Conservation (phyloP, 2,329 filamentous ascomycete genomes). For the Beauveria asiatica region DNA sequence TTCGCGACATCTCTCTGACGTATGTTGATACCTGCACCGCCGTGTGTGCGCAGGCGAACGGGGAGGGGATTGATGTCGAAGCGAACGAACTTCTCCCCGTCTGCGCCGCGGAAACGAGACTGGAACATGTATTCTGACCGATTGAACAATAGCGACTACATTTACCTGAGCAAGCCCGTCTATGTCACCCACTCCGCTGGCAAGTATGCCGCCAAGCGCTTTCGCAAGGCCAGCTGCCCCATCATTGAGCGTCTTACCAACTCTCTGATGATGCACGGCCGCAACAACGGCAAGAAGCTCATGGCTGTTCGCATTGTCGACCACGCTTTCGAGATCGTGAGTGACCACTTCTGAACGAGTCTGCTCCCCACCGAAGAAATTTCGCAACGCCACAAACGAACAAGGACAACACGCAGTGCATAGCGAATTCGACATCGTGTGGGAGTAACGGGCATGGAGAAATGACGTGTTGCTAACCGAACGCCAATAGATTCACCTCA, state of each 20-base stretch:
- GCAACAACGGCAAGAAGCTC: conserved; percentile 99
- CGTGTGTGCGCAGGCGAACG: neutral
- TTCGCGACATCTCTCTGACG: conserved; percentile 99
- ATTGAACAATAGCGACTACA: conserved; percentile 72
- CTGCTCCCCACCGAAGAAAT: neutral
- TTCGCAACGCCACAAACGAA: neutral
- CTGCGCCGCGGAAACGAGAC: conserved; percentile 9
- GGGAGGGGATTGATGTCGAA: neutral
- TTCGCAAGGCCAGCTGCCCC: conserved; percentile 99
- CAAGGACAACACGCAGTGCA: neutral
- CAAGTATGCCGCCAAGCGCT: conserved; percentile 98
- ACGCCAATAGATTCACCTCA: conserved; percentile 84
- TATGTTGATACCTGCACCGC: conserved; percentile 39
- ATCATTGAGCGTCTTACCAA: conserved; percentile 99
- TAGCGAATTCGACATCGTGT: neutral
- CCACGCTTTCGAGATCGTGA: conserved; percentile 98
- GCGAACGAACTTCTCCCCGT: conserved; percentile 7
- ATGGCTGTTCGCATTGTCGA: conserved; percentile 99
- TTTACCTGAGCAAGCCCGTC: conserved; percentile 97
- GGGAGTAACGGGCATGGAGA: neutral
- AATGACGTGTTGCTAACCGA: conserved; percentile 18
- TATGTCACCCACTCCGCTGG: conserved; percentile 99
- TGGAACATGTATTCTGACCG: conserved; percentile 23
- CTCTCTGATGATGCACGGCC: conserved; percentile 99
- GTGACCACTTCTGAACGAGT: conserved; percentile 30